phyloP scores from a whole-genome alignment of 805 yeast species.

The Candida berthetii region DNA sequence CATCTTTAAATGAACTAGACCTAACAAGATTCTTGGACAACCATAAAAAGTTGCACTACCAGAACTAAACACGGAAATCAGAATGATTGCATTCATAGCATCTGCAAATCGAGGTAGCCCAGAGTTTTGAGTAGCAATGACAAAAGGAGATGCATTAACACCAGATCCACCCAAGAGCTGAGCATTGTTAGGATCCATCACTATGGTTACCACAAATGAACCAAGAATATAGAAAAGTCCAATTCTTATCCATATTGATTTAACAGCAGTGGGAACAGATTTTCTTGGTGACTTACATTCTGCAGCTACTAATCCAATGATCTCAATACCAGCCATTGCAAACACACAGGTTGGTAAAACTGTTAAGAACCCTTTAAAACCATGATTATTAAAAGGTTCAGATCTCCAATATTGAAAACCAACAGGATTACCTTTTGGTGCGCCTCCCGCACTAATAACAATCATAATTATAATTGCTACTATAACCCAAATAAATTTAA shows the following conservation, averaged over 20 bases:
- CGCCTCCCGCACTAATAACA: constrained; percentile 38
- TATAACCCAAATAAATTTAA: constrained; percentile 33
- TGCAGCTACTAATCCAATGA: constrained; percentile 38
- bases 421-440: constrained; percentile 32
- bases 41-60: constrained; percentile 58
- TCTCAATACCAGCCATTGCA: constrained; percentile 40
- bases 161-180: constrained; percentile 38
- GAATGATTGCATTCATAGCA: constrained; percentile 57
- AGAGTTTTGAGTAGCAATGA: constrained; percentile 53
- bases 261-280: constrained; percentile 39
- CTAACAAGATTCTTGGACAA: constrained; percentile 57
- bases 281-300: constrained; percentile 36
- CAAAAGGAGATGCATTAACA: constrained; percentile 64
- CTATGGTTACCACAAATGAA: constrained; percentile 31
- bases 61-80: constrained; percentile 56
- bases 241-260: constrained; percentile 44
- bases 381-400: constrained; percentile 26
- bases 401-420: constrained; percentile 40
- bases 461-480: constrained; percentile 38
- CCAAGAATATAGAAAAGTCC: constrained; percentile 35
- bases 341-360: constrained; percentile 48
- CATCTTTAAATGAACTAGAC: constrained; percentile 48
- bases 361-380: constrained; percentile 40
- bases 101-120: constrained; percentile 56
- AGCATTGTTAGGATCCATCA: constrained; percentile 35